phyloP scores from a whole-genome alignment of 495 filamentous ascomycete genomes.

The Penicillium crystallinum region DNA sequence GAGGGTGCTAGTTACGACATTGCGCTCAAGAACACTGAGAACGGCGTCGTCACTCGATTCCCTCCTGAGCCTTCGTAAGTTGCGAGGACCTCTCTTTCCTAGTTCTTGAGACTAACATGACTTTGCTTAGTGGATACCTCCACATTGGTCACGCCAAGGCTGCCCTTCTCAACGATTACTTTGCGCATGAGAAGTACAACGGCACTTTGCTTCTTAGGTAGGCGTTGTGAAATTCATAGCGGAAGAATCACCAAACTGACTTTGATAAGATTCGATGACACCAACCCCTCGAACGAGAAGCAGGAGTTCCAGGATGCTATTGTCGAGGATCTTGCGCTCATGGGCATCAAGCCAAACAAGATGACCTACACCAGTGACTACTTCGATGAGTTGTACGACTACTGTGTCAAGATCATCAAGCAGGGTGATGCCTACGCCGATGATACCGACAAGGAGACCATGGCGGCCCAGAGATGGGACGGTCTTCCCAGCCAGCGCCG shows the following conservation, averaged over 20 bases:
- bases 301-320: slow-evolving; percentile 88
- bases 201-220: slow-evolving; percentile 71
- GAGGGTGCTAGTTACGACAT: slow-evolving; percentile 89
- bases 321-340: slow-evolving; percentile 73
- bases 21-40: slow-evolving; percentile 76
- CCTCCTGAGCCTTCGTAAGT: slow-evolving; percentile 90
- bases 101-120: background rate
- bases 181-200: slow-evolving; percentile 82
- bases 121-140: slow-evolving; percentile 62
- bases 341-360: slow-evolving; percentile 80
- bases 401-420: slow-evolving; percentile 73
- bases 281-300: slow-evolving; percentile 91
- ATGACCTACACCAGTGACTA: slow-evolving; percentile 82
- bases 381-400: slow-evolving; percentile 81
- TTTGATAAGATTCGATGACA: slow-evolving; percentile 67
- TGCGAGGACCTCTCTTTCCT: background rate
- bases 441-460: slow-evolving; percentile 81
- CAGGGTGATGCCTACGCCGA: slow-evolving; percentile 84
- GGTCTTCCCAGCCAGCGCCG: slow-evolving; percentile 71
- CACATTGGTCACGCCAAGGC: slow-evolving; percentile 95
- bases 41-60: slow-evolving; percentile 91
- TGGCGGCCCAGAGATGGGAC: slow-evolving; percentile 72
- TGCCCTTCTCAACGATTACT: slow-evolving; percentile 88
- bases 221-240: background rate
- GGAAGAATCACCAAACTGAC: background rate